Conservation (phyloP, 2,329 filamentous ascomycete genomes). For the Stagonosporopsis cucurbitacearum region DNA sequence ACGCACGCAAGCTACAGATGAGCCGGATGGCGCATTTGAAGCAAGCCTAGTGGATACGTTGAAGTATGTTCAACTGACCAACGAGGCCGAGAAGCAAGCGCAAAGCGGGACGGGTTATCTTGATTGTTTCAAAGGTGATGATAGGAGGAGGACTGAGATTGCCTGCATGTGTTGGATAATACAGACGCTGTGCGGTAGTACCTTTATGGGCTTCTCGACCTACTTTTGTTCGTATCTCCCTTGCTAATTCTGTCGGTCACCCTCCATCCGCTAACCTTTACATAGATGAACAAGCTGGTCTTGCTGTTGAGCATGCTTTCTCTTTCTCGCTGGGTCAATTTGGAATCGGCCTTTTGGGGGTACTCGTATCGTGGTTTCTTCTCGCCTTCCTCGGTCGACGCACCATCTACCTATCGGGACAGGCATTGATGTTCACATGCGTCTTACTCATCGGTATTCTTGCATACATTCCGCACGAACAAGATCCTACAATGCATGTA, state of each 20-base stretch:
- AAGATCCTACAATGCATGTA: neutral
- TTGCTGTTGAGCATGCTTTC: slow-evolving; percentile 60
- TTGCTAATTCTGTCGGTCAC: neutral
- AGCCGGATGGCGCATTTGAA: slow-evolving; percentile 17
- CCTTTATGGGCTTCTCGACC: slow-evolving; percentile 41
- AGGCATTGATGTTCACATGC: slow-evolving; percentile 63
- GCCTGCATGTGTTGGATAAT: slow-evolving; percentile 57
- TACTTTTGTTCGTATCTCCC: slow-evolving; percentile 47
- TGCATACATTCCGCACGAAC: slow-evolving; percentile 41
- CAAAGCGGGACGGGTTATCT: slow-evolving; percentile 70
- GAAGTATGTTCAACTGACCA: slow-evolving; percentile 79
- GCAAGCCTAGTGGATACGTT: slow-evolving; percentile 1
- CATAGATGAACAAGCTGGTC: slow-evolving; percentile 26
- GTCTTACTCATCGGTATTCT: slow-evolving; percentile 80
- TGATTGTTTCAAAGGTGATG: slow-evolving; percentile 81
- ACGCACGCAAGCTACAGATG: slow-evolving; percentile 14
- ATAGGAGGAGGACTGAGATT: slow-evolving; percentile 79
- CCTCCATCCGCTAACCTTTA: neutral
- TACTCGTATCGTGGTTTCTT: slow-evolving; percentile 77
- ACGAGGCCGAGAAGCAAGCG: slow-evolving; percentile 74
- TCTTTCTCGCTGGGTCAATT: slow-evolving; percentile 68
- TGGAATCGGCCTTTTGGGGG: slow-evolving; percentile 50
- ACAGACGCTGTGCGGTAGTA: slow-evolving; percentile 44
- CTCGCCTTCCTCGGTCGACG: slow-evolving; percentile 80
- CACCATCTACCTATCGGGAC: slow-evolving; percentile 72